These are phyloP conservation scores for Melaleuca alternifolia DNA, from an alignment of 345 rosid species.

Conservation along the genomic window DNA sequence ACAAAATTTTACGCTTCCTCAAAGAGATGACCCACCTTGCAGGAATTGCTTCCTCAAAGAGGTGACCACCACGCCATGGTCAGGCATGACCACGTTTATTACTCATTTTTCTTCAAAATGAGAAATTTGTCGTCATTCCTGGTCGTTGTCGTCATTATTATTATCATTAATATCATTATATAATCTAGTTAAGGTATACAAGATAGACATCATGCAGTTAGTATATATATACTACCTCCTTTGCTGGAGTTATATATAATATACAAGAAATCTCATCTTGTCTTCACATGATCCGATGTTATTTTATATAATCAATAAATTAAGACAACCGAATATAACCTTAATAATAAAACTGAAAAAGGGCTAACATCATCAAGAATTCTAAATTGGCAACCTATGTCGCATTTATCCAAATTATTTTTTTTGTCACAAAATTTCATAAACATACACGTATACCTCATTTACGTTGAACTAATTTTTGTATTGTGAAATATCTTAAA, in stretches of 20 bases:
- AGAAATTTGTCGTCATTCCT: neutral
- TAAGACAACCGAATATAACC: rapidly evolving
- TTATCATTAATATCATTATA: too few relatives aligned
- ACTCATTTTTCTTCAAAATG: neutral
- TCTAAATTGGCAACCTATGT: rapidly evolving
- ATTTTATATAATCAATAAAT: neutral
- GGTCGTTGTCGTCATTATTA: neutral
- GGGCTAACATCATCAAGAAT: neutral
- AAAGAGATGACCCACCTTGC: neutral
- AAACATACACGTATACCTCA: neutral
- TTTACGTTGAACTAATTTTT: neutral
- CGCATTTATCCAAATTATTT: neutral
- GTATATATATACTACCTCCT: neutral
- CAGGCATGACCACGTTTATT: neutral
- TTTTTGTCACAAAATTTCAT: neutral
- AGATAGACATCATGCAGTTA: neutral
- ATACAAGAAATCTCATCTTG: neutral
- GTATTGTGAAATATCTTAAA: neutral
- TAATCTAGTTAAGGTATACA: neutral
- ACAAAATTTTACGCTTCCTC: neutral
- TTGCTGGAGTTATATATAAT: neutral
- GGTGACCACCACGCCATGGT: neutral
- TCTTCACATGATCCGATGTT: rapidly evolving
- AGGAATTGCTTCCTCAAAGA: neutral
- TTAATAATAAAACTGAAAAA: too few relatives aligned